These are phyloP conservation scores for Curvularia sp. DNA, from an alignment of 2,329 filamentous ascomycete species.

Conservation along the genomic window DNA sequence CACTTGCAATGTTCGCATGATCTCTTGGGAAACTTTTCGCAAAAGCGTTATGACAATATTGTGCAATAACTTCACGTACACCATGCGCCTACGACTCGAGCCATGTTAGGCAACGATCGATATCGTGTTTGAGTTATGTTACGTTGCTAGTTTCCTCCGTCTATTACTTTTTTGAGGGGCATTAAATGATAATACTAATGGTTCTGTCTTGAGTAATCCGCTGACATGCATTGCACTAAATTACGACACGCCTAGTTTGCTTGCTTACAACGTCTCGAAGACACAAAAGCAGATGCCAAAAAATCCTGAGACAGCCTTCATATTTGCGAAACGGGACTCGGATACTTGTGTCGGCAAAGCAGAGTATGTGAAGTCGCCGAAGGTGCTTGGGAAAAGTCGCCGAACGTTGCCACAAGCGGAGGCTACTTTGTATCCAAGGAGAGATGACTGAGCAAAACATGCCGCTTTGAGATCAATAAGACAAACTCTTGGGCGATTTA, in stretches of 20 bases:
- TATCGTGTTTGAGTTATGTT: background rate
- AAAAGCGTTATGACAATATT: background rate
- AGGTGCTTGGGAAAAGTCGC: conserved; percentile 1
- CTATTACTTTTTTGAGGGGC: background rate
- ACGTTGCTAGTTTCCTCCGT: background rate
- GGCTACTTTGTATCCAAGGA: background rate
- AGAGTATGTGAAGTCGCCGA: background rate
- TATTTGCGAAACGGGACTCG: background rate
- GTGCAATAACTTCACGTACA: background rate
- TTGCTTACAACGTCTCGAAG: background rate
- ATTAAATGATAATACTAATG: background rate
- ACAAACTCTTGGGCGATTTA: too few relatives aligned
- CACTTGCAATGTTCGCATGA: background rate
- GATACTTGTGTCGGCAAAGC: background rate
- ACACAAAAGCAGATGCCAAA: background rate
- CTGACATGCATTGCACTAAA: background rate
- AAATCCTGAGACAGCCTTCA: background rate
- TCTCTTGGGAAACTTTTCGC: background rate
- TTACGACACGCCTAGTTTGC: background rate
- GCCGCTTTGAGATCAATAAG: background rate
- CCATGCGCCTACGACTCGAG: background rate
- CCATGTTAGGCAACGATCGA: background rate
- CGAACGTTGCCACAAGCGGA: background rate
- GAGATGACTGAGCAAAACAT: background rate
- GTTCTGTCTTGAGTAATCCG: background rate